Conservation (phyloP, 2,329 filamentous ascomycete species). For the Aspergillus quadrilineatus region DNA sequence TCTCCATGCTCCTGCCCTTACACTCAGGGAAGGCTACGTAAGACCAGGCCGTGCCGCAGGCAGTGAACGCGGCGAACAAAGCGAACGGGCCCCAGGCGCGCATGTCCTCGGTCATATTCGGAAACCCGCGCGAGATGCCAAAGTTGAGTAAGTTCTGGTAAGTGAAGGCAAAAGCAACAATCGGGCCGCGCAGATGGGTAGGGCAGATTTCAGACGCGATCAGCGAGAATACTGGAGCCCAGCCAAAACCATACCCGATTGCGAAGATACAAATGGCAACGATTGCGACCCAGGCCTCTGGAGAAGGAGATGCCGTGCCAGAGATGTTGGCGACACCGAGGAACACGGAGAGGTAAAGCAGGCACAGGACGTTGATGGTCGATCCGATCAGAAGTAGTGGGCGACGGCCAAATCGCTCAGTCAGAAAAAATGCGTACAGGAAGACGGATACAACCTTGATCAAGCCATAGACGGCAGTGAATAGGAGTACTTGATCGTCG, state of each 20-base stretch:
- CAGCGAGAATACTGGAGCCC: conserved; percentile 23
- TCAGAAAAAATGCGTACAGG: conserved; percentile 23
- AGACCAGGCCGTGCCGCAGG: conserved; percentile 16
- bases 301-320: conserved; percentile 9
- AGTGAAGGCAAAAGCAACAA: conserved; percentile 22
- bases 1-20: conserved; percentile 21
- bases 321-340: conserved; percentile 18
- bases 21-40: conserved; percentile 22
- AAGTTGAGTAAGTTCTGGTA: conserved; percentile 26
- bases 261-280: conserved; percentile 26
- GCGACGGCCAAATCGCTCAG: conserved; percentile 25
- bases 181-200: conserved; percentile 18
- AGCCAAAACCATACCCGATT: conserved; percentile 23
- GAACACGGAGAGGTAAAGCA: conserved; percentile 21
- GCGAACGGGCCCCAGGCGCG: conserved; percentile 23
- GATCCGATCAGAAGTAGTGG: conserved; percentile 29
- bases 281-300: conserved; percentile 21
- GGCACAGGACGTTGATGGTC: conserved; percentile 18
- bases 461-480: conserved; percentile 19
- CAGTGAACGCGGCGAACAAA: conserved; percentile 20
- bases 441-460: conserved; percentile 23
- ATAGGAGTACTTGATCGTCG: conserved; percentile 18
- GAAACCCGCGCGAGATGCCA: conserved; percentile 21
- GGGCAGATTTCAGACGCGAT: conserved; percentile 25
- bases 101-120: conserved; percentile 20